Percentiles rank a stretch among this genome's conserved stretches.
phyloP scores from a whole-genome alignment of 164 flowering plant species.

The Vitis rotundifolia region DNA sequence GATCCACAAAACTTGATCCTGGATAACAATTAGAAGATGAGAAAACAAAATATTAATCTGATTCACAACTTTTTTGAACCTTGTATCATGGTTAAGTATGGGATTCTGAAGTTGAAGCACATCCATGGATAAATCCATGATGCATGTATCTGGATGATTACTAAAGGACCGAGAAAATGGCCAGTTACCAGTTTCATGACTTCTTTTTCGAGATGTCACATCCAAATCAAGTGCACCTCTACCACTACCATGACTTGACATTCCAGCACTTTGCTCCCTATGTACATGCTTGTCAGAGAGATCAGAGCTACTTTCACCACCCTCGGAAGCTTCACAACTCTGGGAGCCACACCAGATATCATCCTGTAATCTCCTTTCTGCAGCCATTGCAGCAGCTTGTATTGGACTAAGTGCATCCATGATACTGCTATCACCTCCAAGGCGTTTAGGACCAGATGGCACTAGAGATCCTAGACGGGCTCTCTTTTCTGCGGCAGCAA shows the following conservation, averaged over 20 bases:
- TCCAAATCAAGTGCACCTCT: slow-evolving; percentile 12
- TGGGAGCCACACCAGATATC: slow-evolving; percentile 91
- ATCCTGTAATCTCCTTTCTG: slow-evolving; percentile 90
- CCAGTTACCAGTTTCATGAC: slow-evolving; percentile 20
- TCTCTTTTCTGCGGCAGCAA: slow-evolving; percentile 83
- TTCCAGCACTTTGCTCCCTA: slow-evolving; percentile 25
- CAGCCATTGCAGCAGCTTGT: slow-evolving; percentile 99
- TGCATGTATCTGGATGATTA: slow-evolving; percentile 13
- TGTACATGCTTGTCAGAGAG: slow-evolving; percentile 9
- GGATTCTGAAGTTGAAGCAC: slow-evolving; percentile 23
- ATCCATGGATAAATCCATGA: slow-evolving; percentile 26
- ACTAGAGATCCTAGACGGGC: slow-evolving; percentile 54
- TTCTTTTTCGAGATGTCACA: slow-evolving; percentile 38
- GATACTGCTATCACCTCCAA: slow-evolving; percentile 83
- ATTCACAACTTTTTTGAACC: slow-evolving; percentile 11
- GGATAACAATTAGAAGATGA: slow-evolving; percentile 3
- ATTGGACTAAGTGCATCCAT: slow-evolving; percentile 89
- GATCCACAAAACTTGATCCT: slow-evolving; percentile 18
- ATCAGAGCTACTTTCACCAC: slow-evolving; percentile 36
- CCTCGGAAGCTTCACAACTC: slow-evolving; percentile 33
- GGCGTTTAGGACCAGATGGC: slow-evolving; percentile 84
- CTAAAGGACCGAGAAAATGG: slow-evolving; percentile 10
- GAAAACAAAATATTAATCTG: slow-evolving; percentile 3
- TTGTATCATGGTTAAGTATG: slow-evolving; percentile 3
- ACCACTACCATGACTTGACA: slow-evolving; percentile 22